Conservation (phyloP, 164 flowering plant genomes). For the Liriodendron chinense region DNA sequence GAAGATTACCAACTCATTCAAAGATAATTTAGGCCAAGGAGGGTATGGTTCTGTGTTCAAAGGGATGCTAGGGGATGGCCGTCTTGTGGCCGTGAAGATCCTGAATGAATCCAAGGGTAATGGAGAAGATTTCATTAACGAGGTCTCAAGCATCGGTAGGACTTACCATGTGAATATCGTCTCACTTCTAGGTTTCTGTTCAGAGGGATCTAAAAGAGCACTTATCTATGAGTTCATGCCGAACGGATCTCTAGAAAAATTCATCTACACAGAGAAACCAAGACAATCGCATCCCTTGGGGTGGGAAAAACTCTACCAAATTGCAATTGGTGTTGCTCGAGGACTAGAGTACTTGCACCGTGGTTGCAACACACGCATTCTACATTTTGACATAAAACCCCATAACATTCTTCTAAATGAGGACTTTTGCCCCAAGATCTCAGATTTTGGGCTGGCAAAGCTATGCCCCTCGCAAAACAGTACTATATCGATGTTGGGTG, state of each 20-base stretch:
- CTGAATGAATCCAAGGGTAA: slow-evolving; percentile 13
- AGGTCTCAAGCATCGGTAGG: slow-evolving; percentile 11
- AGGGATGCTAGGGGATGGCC: slow-evolving; percentile 35
- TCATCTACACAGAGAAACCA: neutral
- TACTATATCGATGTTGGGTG: neutral
- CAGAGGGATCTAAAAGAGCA: slow-evolving; percentile 9
- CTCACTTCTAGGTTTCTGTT: neutral
- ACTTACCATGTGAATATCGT: slow-evolving; percentile 10
- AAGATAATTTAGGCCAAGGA: slow-evolving; percentile 39
- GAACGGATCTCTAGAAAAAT: slow-evolving; percentile 10
- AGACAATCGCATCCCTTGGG: neutral
- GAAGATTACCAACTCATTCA: slow-evolving; percentile 37
- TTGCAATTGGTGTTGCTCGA: neutral
- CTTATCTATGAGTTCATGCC: slow-evolving; percentile 13
- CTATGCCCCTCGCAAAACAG: slow-evolving; percentile 1
- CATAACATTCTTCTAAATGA: slow-evolving; percentile 10
- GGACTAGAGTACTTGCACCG: slow-evolving; percentile 11
- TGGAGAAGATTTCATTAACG: slow-evolving; percentile 13
- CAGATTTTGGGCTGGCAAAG: slow-evolving; percentile 12
- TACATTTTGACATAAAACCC: slow-evolving; percentile 13
- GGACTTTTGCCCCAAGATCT: slow-evolving; percentile 9
- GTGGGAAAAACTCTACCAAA: neutral
- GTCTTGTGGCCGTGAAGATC: slow-evolving; percentile 43
- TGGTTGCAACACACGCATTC: slow-evolving; percentile 7
- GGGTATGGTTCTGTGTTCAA: slow-evolving; percentile 44